Conservation (phyloP, 140 eudicot species). For the Eryngium alpinum region DNA sequence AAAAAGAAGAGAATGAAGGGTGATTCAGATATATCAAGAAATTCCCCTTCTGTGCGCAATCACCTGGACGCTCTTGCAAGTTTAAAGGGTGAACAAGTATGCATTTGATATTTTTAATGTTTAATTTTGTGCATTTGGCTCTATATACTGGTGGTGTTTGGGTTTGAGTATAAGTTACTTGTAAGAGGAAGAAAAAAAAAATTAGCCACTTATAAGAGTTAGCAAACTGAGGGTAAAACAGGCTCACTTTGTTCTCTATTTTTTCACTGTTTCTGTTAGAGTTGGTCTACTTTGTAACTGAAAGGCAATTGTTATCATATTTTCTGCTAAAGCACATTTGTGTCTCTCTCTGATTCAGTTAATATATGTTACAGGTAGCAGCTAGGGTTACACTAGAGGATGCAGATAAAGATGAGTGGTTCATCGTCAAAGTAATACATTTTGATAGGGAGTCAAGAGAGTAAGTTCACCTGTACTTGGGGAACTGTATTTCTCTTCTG, state of each 20-base stretch:
- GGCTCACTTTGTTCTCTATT: background rate
- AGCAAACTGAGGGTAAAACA: no score
- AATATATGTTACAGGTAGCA: constrained; percentile 61
- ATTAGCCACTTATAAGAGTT: no score
- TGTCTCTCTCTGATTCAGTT: background rate
- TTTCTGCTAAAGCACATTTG: background rate
- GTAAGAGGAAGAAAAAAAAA: no score
- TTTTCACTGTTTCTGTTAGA: background rate
- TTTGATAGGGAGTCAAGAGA: constrained; percentile 82
- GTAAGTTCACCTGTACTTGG: constrained; percentile 36
- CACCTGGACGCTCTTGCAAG: constrained; percentile 72
- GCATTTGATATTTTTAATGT: constrained; percentile 4
- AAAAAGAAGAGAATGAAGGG: constrained; percentile 79
- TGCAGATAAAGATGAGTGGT: constrained; percentile 89
- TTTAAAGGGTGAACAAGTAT: constrained; percentile 90
- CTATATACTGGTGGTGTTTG: background rate
- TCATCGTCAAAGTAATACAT: constrained; percentile 89
- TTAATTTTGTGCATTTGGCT: background rate
- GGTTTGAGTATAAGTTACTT: background rate
- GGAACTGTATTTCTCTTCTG: background rate
- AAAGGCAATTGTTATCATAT: background rate
- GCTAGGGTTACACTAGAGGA: constrained; percentile 78
- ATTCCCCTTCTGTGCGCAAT: constrained; percentile 65
- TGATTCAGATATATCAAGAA: constrained; percentile 66
- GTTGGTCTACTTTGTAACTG: background rate